Base-by-base conservation (phyloP, 345 rosid species). In the Eutrema heterophyllum region DNA sequence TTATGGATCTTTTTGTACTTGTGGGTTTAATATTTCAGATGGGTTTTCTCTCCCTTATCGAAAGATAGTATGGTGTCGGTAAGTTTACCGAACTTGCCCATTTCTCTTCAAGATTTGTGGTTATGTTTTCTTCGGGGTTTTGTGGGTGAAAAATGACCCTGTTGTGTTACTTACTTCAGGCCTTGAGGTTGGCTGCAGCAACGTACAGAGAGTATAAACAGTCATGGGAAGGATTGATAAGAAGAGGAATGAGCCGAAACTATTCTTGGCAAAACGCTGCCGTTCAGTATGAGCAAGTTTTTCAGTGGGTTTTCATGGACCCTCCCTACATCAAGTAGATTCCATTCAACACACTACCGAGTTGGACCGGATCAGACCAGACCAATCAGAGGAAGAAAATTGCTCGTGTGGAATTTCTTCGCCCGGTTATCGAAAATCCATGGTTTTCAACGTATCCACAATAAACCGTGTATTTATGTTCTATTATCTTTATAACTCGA, bases 241-340 rank as follows among this genome's bases (percentile, higher is more conserved):
- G 63, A 77, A 89, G 97, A 81, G 85, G 96, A 9, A 88, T 91
- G 93, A 72, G 54, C 33, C 78, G 49, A 70, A 87, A 89, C 81
- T 86, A 52, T 70, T 83, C 97, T 2, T 89, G 99, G 99, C 87
- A 95, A 68, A 89, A 85, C 40, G 98, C 97, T 27, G 97, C 98
- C 0, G 56, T 57, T 59, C 93, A 89, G 67, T 95, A 95, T 52
- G 97, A 89, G 78, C 89, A 91, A 81, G 87, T 88, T 35, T 91
- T 95, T 8, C 82, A 86, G 51, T 95, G 99, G 99, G 93, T 84
- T 21, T 84, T 68, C 85, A 60, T 83, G 7, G 98, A 89, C 77
- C 88, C 82, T 11, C 96, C 98, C 18, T 94, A 89, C 32, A 70
- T 91, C 50, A 60, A 35, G 24, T 90, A 81, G 80, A 54, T 18